Base-by-base conservation (phyloP, 805 yeast species). In the Suhomyces emberorum region DNA sequence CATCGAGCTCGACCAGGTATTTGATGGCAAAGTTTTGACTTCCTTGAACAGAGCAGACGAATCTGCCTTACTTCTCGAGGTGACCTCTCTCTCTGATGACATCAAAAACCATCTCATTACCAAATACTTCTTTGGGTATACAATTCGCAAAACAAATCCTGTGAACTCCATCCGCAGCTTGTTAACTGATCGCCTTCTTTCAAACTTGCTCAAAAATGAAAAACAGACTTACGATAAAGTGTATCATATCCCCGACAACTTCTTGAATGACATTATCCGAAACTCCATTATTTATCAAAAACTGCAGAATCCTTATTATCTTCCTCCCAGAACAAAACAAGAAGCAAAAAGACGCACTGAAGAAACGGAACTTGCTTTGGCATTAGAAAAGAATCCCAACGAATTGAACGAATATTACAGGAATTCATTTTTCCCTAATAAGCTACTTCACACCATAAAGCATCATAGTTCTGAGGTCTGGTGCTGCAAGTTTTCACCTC, bases 391-490 rank as follows among this genome's bases (percentile, higher is more conserved):
- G 28, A 29, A 30, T 2, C 27, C 31, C 1, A 9, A 27, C 7
- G 24, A 32, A 5, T 17, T 34, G 10, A 24, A 30, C 15, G 30
- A 32, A 10, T 29, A 36, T 32, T 44, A 35, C 20, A 41, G 38
- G 21, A 18, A 27, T 7, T 39, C 32, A 15, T 20, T 28, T 7
- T 73, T 77, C 41, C 87, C 88, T 1, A 67, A 67, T 15, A 62
- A 61, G 3, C 56, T 74, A 3, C 51, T 74, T 9, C 67, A 69
- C 38, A 68, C 72, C 0, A 58, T 84, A 5, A 45, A 59, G 1
- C 65, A 69, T 29, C 93, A 85, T 50, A 57, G 63, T 1, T 78
- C 81, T 51, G 95, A 89, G 55, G 91, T 87, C 9, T 89, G 97
- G 97, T 83, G 70, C 52, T 70, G 83, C 10, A 75, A 76, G 39